Percentiles rank a stretch among this genome's conserved stretches.
phyloP scores from a whole-genome alignment of 1,284 basidiomycete species.

The Omphalotus olearius region DNA sequence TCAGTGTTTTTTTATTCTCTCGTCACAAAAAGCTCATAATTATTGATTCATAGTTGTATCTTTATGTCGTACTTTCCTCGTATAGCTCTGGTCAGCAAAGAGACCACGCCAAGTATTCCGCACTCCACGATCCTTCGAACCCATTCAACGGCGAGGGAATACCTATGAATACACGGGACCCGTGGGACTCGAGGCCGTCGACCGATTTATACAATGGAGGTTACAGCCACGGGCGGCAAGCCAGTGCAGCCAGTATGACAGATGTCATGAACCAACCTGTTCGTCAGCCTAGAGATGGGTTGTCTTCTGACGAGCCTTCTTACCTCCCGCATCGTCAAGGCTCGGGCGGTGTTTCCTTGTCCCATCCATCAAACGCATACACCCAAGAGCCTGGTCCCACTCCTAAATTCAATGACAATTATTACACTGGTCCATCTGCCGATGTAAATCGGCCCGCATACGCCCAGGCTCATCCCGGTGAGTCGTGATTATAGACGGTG shows the following conservation, averaged over 20 bases:
- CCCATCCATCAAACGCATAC: slow-evolving; percentile 32
- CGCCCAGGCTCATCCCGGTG: slow-evolving; percentile 47
- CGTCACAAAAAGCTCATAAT: slow-evolving; percentile 7
- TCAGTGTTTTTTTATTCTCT: slow-evolving; percentile 9
- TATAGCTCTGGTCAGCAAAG: slow-evolving; percentile 73
- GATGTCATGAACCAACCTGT: slow-evolving; percentile 49
- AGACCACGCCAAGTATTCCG: slow-evolving; percentile 80
- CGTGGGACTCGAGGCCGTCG: slow-evolving; percentile 69
- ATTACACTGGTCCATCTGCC: slow-evolving; percentile 25
- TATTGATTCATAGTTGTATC: slow-evolving; percentile 49
- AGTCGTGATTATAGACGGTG: slow-evolving; percentile 26
- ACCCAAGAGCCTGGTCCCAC: slow-evolving; percentile 42
- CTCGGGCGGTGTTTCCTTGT: slow-evolving; percentile 10
- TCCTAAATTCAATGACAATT: slow-evolving; percentile 31
- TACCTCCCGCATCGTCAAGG: slow-evolving; percentile 25
- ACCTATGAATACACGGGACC: slow-evolving; percentile 62
- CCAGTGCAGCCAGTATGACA: slow-evolving; percentile 53
- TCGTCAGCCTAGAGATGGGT: slow-evolving; percentile 40
- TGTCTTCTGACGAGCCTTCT: slow-evolving; percentile 29
- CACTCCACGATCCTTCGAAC: slow-evolving; percentile 64
- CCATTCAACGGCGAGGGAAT: slow-evolving; percentile 58
- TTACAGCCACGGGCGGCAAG: slow-evolving; percentile 44
- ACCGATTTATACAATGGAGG: slow-evolving; percentile 35
- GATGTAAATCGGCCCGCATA: slow-evolving; percentile 35
- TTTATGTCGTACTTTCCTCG: slow-evolving; percentile 64